Base-by-base conservation (phyloP, 306 rosid genomes). In the Begonia fuchsioides region DNA sequence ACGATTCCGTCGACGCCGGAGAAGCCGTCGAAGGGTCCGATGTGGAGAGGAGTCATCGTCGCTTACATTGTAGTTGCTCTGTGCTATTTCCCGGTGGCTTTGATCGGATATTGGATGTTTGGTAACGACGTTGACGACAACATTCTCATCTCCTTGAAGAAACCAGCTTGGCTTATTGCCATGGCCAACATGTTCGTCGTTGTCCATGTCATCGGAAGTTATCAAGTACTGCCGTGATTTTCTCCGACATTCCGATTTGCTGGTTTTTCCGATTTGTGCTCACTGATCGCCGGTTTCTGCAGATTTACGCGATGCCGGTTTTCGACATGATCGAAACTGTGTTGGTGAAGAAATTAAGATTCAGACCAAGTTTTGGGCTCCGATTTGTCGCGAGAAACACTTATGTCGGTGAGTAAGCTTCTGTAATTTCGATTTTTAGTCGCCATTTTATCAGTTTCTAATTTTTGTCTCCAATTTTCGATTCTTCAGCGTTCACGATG, bases 231-330 rank as follows among this genome's bases (percentile, higher is more conserved):
- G 16, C 49, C 35, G 5, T 26, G 35, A 26, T 26, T 26, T 26
- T 26, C 7, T 41, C 45, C 11, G 1, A 40, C 44, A 40, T 41
- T n/a, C 45, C 14, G 45, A 41, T 41, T 41, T 41, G 13, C 12
- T 2, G n/a, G 14, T 41, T 41, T 41, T 41, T 41, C 45, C 0
- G n/a, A 2, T 41, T n/a, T 41, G 45, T 41, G 35, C 8, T 26
- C 8, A 26, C 35, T 8, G 35, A 26, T 26, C 18, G 7, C 10
- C 20, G 1, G 6, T 39, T 7, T 49, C 17, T 67, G 66, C 48
- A 86, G 94, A 69, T 87, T 16, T 87, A 82, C 50, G 94, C 96
- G 51, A 87, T 87, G 90, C 92, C 96, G 0, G 96, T 87, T 50
- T 87, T 87, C 59, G 96, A 87, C 70, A 87, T 87, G 96, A 72